Conservation (phyloP, 257 asterid genomes). For the Solanum chiquidenum region DNA sequence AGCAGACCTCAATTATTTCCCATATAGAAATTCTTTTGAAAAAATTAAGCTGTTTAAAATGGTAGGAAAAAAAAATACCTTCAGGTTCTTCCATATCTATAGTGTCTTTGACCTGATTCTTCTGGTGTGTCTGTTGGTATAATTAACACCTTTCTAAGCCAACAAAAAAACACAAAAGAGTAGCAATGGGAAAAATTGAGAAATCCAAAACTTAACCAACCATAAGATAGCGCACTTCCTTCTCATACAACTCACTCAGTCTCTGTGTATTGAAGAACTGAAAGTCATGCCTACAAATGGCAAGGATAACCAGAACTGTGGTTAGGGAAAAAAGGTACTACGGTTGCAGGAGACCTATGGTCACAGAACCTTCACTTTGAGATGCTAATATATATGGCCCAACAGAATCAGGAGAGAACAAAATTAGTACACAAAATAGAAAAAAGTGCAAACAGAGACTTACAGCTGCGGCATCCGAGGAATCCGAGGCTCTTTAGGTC, state of each 20-base stretch:
- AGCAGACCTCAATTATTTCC: conserved; percentile 5
- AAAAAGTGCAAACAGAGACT: conserved; percentile 1
- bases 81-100: conserved; percentile 89
- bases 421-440: not conserved
- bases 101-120: conserved; percentile 78
- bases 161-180: not conserved
- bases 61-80: conserved; percentile 25
- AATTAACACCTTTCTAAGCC: conserved; percentile 6
- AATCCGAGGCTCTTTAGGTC: conserved; percentile 94
- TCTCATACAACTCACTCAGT: conserved; percentile 89
- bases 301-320: not conserved
- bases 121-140: conserved; percentile 66
- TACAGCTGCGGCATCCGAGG: conserved; percentile 99
- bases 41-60: not conserved
- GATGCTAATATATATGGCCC: not conserved
- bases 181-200: not conserved
- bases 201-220: conserved; percentile 35
- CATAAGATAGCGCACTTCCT: conserved; percentile 96
- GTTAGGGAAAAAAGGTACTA: not conserved
- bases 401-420: not conserved
- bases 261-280: conserved; percentile 97
- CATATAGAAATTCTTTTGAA: not conserved
- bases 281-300: conserved; percentile 74
- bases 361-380: not conserved
- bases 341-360: not conserved